phyloP scores from a whole-genome alignment of 2,329 filamentous ascomycete species.

The Ilyonectria sp. region DNA sequence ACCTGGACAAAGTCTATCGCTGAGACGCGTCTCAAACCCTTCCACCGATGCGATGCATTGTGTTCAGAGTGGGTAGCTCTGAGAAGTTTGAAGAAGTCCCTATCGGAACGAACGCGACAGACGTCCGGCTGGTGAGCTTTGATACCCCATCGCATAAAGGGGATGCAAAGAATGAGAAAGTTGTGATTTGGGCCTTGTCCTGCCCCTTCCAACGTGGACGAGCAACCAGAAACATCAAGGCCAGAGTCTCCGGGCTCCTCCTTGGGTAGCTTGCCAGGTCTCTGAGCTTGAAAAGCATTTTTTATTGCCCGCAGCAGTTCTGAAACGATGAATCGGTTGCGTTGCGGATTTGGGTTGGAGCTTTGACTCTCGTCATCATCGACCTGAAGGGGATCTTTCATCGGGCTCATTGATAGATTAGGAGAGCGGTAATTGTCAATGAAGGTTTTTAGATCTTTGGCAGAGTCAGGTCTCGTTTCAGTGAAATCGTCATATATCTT shows the following conservation, averaged over 20 bases:
- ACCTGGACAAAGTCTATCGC: constrained; percentile 25
- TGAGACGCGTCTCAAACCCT: constrained; percentile 3
- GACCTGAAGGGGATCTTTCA: background rate
- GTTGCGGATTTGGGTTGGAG: background rate
- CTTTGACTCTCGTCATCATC: background rate
- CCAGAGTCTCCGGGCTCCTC: background rate
- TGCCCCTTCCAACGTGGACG: background rate
- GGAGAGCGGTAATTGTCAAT: background rate
- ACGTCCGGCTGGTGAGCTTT: constrained; percentile 31
- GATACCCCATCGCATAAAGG: constrained; percentile 11
- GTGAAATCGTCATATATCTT: constrained; percentile 4
- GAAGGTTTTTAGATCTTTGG: background rate
- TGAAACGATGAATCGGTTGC: background rate
- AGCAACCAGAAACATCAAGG: background rate
- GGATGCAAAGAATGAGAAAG: constrained; percentile 23
- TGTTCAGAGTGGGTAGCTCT: background rate
- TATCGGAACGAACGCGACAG: constrained; percentile 24
- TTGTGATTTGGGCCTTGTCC: background rate
- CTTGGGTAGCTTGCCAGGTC: background rate
- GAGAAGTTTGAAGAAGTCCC: constrained; percentile 19
- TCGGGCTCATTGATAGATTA: background rate
- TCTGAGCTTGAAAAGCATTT: background rate
- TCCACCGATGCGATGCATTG: background rate
- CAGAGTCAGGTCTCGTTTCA: background rate
- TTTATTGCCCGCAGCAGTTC: background rate